These are phyloP conservation scores for Mycena galopus DNA, from an alignment of 768 basidiomycete genomes.

Conservation along the genomic window DNA sequence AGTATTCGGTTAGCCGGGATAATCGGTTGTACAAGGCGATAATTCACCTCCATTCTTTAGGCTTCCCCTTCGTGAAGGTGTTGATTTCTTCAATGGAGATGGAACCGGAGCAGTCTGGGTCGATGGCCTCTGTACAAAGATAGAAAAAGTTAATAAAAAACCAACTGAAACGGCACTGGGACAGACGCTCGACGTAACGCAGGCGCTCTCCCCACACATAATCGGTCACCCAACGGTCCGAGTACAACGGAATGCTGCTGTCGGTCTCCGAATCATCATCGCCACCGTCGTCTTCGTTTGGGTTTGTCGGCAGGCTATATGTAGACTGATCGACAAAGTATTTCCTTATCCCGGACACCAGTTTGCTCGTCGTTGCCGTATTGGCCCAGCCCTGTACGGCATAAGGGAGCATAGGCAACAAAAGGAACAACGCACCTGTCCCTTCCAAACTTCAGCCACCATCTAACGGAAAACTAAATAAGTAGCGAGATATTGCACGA, in stretches of 20 bases:
- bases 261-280: neutral
- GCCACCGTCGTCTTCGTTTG: neutral
- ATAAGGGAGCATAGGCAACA: neutral
- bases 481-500: neutral
- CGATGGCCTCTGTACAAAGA: conserved; percentile 5
- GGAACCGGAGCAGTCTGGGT: conserved; percentile 16
- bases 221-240: neutral
- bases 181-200: neutral
- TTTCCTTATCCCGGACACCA: neutral
- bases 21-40: no score
- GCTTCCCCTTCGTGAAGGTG: conserved; percentile 4
- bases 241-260: neutral
- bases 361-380: neutral
- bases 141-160: neutral
- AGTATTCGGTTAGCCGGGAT: neutral
- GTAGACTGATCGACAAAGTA: neutral
- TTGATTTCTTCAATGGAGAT: conserved; percentile 18
- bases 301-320: neutral
- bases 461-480: neutral
- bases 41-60: conserved; percentile 22
- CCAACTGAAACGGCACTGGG: neutral
- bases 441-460: neutral
- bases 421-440: neutral
- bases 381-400: neutral
- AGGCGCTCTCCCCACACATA: neutral